Percentiles rank a stretch among this genome's conserved stretches.
Evolutionary conservation across 768 basidiomycete species (phyloP).

Genomic region (Mycena sanguinolenta): DNA sequence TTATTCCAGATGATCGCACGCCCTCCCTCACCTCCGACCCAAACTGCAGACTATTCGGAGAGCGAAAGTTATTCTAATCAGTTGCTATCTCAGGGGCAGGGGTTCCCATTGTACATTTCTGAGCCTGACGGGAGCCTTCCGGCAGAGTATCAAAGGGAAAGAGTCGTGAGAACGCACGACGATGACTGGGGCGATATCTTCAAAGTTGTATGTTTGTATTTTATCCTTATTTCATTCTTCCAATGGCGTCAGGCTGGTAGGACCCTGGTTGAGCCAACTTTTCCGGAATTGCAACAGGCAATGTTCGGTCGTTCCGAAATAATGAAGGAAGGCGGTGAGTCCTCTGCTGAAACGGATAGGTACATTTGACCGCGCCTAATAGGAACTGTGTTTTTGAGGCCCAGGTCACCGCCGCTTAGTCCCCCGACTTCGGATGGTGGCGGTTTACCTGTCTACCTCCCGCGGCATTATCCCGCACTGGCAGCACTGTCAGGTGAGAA

Average conservation of each 20-base stretch:
- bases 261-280: no score
- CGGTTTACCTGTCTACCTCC: slow-evolving; percentile 21
- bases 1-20: not conserved
- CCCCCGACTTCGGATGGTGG: not conserved
- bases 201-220: no score
- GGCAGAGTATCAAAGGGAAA: slow-evolving; percentile 36
- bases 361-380: no score
- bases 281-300: no score
- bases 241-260: no score
- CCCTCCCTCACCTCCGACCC: not conserved
- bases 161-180: no score
- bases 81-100: slow-evolving; percentile 29
- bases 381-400: no score
- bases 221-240: no score
- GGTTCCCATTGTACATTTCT: slow-evolving; percentile 49
- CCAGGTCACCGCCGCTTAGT: not conserved
- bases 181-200: no score
- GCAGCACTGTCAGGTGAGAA: slow-evolving; percentile 28
- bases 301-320: no score
- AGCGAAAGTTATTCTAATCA: not conserved
- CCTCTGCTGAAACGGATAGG: no score
- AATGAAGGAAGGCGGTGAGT: no score
- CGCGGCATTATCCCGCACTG: slow-evolving; percentile 6
- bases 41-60: not conserved
- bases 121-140: slow-evolving; percentile 39